Conservation (phyloP, 192 early-diverging fungal species). For the Coemansia interrupta region DNA sequence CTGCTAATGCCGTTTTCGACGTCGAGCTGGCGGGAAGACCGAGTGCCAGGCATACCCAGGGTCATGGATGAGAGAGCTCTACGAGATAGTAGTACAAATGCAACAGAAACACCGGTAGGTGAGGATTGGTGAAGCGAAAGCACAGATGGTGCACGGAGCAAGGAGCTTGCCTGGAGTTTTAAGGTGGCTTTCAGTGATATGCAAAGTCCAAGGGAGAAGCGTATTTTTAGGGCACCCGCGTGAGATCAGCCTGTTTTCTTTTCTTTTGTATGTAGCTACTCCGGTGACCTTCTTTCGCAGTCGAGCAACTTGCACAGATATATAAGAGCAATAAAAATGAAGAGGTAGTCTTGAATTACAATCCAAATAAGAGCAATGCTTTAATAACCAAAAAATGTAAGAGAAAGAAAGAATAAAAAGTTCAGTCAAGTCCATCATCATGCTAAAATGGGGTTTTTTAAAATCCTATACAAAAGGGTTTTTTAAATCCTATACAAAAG, state of each 20-base stretch:
- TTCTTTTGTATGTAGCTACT: too few species aligned
- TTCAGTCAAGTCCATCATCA: too few species aligned
- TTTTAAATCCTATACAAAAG: too few species aligned
- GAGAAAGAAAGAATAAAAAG: background rate
- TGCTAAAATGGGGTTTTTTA: too few species aligned
- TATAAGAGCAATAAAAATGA: background rate
- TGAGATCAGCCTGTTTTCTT: background rate
- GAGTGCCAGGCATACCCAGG: background rate
- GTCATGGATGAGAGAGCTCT: background rate
- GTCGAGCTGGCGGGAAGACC: background rate
- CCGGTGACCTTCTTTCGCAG: too few species aligned
- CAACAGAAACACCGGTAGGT: constrained; percentile 1
- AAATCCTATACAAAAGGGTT: too few species aligned
- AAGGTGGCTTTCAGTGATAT: background rate
- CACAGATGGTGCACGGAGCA: background rate
- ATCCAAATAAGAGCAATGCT: constrained; percentile 1
- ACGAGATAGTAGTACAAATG: constrained; percentile 4
- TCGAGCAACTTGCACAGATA: background rate
- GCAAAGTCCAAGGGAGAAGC: background rate
- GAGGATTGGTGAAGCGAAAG: background rate
- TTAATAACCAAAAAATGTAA: constrained; percentile 1
- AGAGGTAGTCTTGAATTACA: too few species aligned
- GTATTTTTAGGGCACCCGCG: constrained; percentile 1
- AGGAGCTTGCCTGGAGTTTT: constrained; percentile 1
- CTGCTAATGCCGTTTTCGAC: background rate